Evolutionary conservation across 768 basidiomycete genomes (phyloP).

Genomic region (Mycena galericulata): DNA sequence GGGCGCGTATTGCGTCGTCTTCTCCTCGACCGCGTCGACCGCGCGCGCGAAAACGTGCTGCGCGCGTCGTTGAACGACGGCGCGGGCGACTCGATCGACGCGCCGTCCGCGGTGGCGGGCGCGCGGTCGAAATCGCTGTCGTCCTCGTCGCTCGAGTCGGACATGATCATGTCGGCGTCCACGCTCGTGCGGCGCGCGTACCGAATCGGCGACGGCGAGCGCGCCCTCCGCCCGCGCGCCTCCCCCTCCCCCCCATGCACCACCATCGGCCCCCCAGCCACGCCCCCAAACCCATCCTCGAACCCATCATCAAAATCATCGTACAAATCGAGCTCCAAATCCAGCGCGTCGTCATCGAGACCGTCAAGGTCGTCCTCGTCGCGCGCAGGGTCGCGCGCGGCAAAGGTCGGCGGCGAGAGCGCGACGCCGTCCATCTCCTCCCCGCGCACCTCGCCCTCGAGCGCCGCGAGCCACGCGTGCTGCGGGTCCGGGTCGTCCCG

Average conservation of each 20-base stretch:
- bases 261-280: too few relatives aligned
- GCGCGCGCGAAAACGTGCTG: slow-evolving; percentile 33
- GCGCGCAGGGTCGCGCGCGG: slow-evolving; percentile 21
- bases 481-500: too few relatives aligned
- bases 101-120: neutral
- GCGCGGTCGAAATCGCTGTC: slow-evolving; percentile 13
- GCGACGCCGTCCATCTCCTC: slow-evolving; percentile 33
- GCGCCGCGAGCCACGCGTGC: slow-evolving; percentile 28
- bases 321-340: slow-evolving; percentile 19
- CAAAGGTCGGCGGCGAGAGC: slow-evolving; percentile 32
- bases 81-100: slow-evolving; percentile 22
- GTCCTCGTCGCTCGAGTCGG: slow-evolving; percentile 31
- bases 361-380: too few relatives aligned
- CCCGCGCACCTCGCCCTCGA: slow-evolving; percentile 33
- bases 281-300: neutral
- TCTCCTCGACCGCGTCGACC: slow-evolving; percentile 12
- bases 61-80: slow-evolving; percentile 31
- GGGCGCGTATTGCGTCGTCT: slow-evolving; percentile 25
- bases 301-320: neutral
- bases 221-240: neutral
- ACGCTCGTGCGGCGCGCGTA: slow-evolving; percentile 30
- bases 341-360: slow-evolving; percentile 17
- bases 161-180: slow-evolving; percentile 27
- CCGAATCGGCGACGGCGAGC: slow-evolving; percentile 32
- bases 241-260: neutral